Conservation (phyloP, 192 early-diverging fungal species). For the Podila epicladia region DNA sequence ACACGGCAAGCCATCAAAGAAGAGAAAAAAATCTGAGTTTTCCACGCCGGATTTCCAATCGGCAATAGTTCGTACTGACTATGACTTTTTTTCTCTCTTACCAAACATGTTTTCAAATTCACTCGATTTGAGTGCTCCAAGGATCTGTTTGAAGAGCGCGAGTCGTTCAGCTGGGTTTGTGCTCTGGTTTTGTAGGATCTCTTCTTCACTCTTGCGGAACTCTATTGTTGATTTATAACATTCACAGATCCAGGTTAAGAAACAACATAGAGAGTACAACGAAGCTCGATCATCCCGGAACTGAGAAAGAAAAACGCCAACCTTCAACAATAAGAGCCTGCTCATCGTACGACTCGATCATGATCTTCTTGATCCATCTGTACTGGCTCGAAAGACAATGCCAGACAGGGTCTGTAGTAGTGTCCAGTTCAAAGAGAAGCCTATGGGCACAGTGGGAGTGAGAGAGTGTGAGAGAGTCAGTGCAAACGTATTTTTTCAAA, state of each 20-base stretch:
- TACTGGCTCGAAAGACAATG: constrained; percentile 91
- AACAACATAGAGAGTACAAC: background rate
- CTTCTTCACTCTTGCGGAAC: constrained; percentile 52
- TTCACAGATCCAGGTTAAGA: background rate
- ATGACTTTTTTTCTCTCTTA: background rate
- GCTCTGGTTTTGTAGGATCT: constrained; percentile 33
- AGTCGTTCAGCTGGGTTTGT: constrained; percentile 24
- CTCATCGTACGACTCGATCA: constrained; percentile 73
- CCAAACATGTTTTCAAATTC: constrained; percentile 48
- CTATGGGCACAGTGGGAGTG: constrained; percentile 34
- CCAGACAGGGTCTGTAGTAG: constrained; percentile 88
- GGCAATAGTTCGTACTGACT: background rate
- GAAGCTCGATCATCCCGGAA: constrained; percentile 50
- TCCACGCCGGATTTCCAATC: constrained; percentile 7
- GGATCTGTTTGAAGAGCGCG: constrained; percentile 37
- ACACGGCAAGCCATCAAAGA: background rate
- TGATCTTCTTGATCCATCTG: constrained; percentile 82
- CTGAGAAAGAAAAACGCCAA: background rate
- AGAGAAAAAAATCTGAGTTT: background rate
- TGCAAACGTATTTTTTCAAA: no score
- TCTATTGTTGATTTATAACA: constrained; percentile 20
- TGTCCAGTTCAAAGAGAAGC: constrained; percentile 77
- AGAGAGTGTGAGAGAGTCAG: background rate
- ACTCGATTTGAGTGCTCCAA: constrained; percentile 28
- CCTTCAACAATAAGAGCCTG: constrained; percentile 60